These are phyloP conservation scores for Termitomyces sp. DNA, from an alignment of 768 basidiomycete genomes.

Conservation along the genomic window DNA sequence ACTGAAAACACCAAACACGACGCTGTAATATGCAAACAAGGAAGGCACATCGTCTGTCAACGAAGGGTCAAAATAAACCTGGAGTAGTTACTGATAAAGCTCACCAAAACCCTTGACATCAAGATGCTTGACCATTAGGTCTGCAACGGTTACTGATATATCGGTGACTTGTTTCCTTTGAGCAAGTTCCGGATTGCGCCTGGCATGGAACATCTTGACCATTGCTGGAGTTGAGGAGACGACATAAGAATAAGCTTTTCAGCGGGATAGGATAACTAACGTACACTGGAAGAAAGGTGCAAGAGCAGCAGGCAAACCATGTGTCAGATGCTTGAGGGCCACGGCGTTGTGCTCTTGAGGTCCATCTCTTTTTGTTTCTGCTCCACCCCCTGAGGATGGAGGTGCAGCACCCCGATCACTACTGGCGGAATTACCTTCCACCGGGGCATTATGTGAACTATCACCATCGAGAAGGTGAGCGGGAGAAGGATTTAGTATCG, in stretches of 20 bases:
- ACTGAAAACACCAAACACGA: slow-evolving; percentile 42
- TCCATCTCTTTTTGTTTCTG: slow-evolving; percentile 34
- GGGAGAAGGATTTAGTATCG: slow-evolving; percentile 41
- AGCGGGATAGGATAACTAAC: background rate
- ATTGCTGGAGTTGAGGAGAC: slow-evolving; percentile 47
- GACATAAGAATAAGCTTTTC: background rate
- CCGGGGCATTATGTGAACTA: slow-evolving; percentile 23
- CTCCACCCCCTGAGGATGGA: background rate
- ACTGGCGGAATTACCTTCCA: slow-evolving; percentile 19
- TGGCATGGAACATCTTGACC: slow-evolving; percentile 81
- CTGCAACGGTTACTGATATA: slow-evolving; percentile 66
- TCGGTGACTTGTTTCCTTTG: slow-evolving; percentile 78
- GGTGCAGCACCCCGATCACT: background rate
- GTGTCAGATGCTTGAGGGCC: slow-evolving; percentile 76
- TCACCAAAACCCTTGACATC: slow-evolving; percentile 48
- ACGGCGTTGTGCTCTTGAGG: slow-evolving; percentile 64
- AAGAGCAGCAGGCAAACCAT: slow-evolving; percentile 69
- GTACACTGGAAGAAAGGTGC: slow-evolving; percentile 86
- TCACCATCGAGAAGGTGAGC: slow-evolving; percentile 38
- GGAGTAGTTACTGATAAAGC: slow-evolving; percentile 17
- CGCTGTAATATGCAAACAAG: slow-evolving; percentile 42
- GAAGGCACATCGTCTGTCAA: slow-evolving; percentile 27
- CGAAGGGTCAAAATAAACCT: background rate
- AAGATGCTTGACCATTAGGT: slow-evolving; percentile 71
- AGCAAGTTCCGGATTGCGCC: slow-evolving; percentile 67